phyloP scores from a whole-genome alignment of 2,329 filamentous ascomycete genomes.

The Xylariaceae sp. region DNA sequence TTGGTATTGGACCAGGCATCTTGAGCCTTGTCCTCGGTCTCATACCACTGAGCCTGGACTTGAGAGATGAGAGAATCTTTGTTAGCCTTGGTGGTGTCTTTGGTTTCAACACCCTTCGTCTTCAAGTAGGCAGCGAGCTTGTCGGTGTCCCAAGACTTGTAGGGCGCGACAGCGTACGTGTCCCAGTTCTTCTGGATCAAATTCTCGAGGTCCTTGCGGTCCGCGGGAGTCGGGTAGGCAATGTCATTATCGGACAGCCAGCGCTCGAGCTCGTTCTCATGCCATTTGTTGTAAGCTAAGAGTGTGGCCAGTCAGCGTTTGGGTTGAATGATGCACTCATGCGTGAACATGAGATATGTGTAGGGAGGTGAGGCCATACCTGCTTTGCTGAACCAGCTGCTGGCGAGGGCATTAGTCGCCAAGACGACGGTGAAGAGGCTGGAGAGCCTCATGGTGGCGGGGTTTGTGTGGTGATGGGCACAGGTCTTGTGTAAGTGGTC shows the following conservation, averaged over 20 bases:
- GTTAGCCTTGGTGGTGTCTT: conserved; percentile 63
- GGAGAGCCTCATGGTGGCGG: conserved; percentile 69
- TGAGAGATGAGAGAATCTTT: conserved; percentile 67
- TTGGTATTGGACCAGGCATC: conserved; percentile 70
- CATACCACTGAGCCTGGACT: conserved; percentile 73
- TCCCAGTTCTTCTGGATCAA: conserved; percentile 92
- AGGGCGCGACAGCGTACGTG: conserved; percentile 68
- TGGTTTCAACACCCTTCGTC: conserved; percentile 67
- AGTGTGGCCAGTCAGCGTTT: neutral
- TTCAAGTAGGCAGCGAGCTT: conserved; percentile 68
- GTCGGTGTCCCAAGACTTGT: conserved; percentile 71
- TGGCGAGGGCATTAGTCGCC: conserved; percentile 69
- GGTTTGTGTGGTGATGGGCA: neutral
- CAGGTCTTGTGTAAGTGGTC: neutral
- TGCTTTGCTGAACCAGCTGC: conserved; percentile 82
- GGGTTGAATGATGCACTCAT: neutral
- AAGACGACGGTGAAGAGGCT: conserved; percentile 69
- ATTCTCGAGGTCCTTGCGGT: conserved; percentile 91
- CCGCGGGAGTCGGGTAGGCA: conserved; percentile 83
- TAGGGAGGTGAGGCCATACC: conserved; percentile 53
- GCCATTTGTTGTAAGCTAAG: conserved; percentile 97
- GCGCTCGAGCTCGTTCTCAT: conserved; percentile 93
- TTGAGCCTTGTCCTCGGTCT: conserved; percentile 74
- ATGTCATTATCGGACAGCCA: conserved; percentile 94
- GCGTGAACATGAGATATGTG: neutral